Percentiles rank a stretch among this genome's conserved stretches.
Conservation (phyloP, 805 yeast species). For the Candida nanaspora region DNA sequence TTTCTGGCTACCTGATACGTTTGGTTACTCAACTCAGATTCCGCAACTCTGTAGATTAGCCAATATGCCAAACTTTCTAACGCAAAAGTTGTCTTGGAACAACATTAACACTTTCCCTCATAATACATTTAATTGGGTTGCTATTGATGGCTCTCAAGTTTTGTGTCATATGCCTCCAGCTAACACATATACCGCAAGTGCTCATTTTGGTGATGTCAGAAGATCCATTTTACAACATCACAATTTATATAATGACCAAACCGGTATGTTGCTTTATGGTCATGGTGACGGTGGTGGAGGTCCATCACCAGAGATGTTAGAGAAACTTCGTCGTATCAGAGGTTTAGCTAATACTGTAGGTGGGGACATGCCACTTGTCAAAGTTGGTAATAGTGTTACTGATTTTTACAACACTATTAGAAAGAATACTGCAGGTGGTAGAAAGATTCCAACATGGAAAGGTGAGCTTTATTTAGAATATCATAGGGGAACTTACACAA, state of each 20-base stretch:
- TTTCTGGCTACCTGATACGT: slow-evolving; percentile 96
- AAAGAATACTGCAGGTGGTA: slow-evolving; percentile 56
- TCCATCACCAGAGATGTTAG: slow-evolving; percentile 89
- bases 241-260: slow-evolving; percentile 71
- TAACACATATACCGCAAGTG: slow-evolving; percentile 89
- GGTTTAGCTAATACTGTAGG: slow-evolving; percentile 81
- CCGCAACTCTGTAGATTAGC: slow-evolving; percentile 90
- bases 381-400: slow-evolving; percentile 71
- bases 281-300: slow-evolving; percentile 99
- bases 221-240: slow-evolving; percentile 78
- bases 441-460: slow-evolving; percentile 73
- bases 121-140: slow-evolving; percentile 91
- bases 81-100: slow-evolving; percentile 96
- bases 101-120: slow-evolving; percentile 88
- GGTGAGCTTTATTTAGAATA: slow-evolving; percentile 93
- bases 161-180: slow-evolving; percentile 98
- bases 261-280: slow-evolving; percentile 79
- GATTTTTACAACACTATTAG: slow-evolving; percentile 69
- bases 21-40: slow-evolving; percentile 91
- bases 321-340: slow-evolving; percentile 84
- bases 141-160: slow-evolving; percentile 89
- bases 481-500: slow-evolving; percentile 95
- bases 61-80: slow-evolving; percentile 76
- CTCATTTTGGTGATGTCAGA: slow-evolving; percentile 87
- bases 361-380: slow-evolving; percentile 66